A percentile compares a stretch with the other conserved stretches of the same genome.
phyloP scores from a whole-genome alignment of 2,329 filamentous ascomycete genomes.

The Epicoccum nigrum region DNA sequence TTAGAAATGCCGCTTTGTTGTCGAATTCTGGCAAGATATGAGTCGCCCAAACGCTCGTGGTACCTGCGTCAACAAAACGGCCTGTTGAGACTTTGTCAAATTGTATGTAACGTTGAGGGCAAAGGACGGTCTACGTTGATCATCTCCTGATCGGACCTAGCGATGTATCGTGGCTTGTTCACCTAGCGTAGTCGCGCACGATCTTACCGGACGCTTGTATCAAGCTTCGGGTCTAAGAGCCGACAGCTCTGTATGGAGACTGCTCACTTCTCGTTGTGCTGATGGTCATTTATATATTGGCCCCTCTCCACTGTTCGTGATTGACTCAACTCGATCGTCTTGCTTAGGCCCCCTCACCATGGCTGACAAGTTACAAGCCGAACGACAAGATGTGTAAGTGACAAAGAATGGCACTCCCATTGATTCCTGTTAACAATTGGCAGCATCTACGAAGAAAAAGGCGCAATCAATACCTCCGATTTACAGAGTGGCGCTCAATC shows the following conservation, averaged over 20 bases:
- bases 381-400: conserved; percentile 24
- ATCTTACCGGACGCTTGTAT: conserved; percentile 2
- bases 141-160: conserved; percentile 2
- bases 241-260: not conserved
- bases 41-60: not conserved
- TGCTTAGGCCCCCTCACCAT: conserved; percentile 4
- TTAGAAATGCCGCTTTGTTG: not conserved
- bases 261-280: conserved; percentile 4
- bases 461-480: conserved; percentile 8
- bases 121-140: not conserved
- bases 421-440: not conserved
- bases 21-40: not conserved
- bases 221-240: not conserved
- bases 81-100: conserved; percentile 2
- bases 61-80: not conserved
- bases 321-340: not conserved
- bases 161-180: not conserved
- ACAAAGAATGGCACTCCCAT: not conserved
- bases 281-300: conserved; percentile 3
- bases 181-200: not conserved
- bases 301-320: not conserved
- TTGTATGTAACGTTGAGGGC: not conserved
- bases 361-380: conserved; percentile 17
- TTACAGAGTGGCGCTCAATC: conserved; percentile 7
- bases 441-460: conserved; percentile 19